Base-by-base conservation (phyloP, 2,329 filamentous ascomycete genomes). In the Pseudogymnoascus pannorum region DNA sequence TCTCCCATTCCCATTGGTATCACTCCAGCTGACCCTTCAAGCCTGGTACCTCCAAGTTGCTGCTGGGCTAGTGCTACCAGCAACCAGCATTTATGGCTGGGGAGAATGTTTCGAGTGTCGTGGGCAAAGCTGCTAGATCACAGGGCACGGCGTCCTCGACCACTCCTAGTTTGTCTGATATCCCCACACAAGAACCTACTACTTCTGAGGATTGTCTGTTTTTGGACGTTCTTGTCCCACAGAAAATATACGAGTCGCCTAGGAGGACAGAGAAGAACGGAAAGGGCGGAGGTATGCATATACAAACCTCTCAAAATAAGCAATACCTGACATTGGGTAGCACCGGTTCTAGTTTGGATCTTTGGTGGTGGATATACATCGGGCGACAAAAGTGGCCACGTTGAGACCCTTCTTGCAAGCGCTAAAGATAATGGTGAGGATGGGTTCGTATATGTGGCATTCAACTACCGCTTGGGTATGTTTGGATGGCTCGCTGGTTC, bases 311-410 rank as follows among this genome's bases (percentile, higher is more conserved):
- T 26, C 1, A 11, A 26, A 48, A 26, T 14, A 5, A 6, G 1
- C 3, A 26, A 48, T 48, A 26, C 5, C 22, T 48, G 42, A 33
- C 42, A 16, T 16, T 5, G 0, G 7, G 8, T 4, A 59, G 67
- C 72, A 70, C 75, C 79, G 0, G 79, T 82, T 0, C 63, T 81
- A 1, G 75, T 81, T 3, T 80, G 75, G 75, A 78, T 82, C 38
- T 78, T 80, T 65, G 79, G 79, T 14, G 78, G 79, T 9, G 79
- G 78, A 11, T 81, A 79, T 60, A 72, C 71, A 3, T 64, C 65
- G 2, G 75, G 75, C 5, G 70, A 71, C 35, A 81, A 80, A 66
- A 68, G 66, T 33, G 66, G 70, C 14, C 72, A 75, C 36, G 74
- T 76, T 3, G 72, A 75, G 22, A 75, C 74, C 4, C 67, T 79